Conservation (phyloP, 2,329 filamentous ascomycete species). For the Thielaviopsis ethacetica region DNA sequence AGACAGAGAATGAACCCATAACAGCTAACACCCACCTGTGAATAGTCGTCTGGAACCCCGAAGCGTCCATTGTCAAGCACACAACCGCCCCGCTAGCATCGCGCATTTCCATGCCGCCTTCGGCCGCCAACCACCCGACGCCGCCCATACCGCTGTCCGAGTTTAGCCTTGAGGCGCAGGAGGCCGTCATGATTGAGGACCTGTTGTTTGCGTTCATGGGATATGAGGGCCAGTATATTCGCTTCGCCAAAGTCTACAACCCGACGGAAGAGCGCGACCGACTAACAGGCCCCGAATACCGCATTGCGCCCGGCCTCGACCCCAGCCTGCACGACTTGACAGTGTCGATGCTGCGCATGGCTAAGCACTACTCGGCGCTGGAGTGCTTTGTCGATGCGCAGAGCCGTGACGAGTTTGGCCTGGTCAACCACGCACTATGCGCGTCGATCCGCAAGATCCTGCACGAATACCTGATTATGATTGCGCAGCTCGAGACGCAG, state of each 20-base stretch:
- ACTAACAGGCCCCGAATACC: slow-evolving; percentile 65
- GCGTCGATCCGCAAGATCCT: slow-evolving; percentile 84
- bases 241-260: slow-evolving; percentile 69
- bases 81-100: slow-evolving; percentile 57
- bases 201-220: slow-evolving; percentile 94
- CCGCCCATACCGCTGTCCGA: slow-evolving; percentile 54
- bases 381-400: slow-evolving; percentile 91
- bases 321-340: slow-evolving; percentile 82
- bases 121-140: slow-evolving; percentile 50
- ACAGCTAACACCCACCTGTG: neutral
- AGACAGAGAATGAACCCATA: neutral
- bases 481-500: slow-evolving; percentile 87
- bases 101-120: slow-evolving; percentile 46
- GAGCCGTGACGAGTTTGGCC: slow-evolving; percentile 80
- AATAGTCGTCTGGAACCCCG: slow-evolving; percentile 55
- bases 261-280: slow-evolving; percentile 74
- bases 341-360: slow-evolving; percentile 79
- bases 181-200: slow-evolving; percentile 76
- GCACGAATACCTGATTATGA: slow-evolving; percentile 83
- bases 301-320: slow-evolving; percentile 68
- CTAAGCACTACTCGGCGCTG: slow-evolving; percentile 79
- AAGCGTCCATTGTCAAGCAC: slow-evolving; percentile 54
- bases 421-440: slow-evolving; percentile 89
- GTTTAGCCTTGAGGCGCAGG: slow-evolving; percentile 65
- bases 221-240: slow-evolving; percentile 93